phyloP scores from a whole-genome alignment of 306 rosid species.

The Cucurbita moschata region DNA sequence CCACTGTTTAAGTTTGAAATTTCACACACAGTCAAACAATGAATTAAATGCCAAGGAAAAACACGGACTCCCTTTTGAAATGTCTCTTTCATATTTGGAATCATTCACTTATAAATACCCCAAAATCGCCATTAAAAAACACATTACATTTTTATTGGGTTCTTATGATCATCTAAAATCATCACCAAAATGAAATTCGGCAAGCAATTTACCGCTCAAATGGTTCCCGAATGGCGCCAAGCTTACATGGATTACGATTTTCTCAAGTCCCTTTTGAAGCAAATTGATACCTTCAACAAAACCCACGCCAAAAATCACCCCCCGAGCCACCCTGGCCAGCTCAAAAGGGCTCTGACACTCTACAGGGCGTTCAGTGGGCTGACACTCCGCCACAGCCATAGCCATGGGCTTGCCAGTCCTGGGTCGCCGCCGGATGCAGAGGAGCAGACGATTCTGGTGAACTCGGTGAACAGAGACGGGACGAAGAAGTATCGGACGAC shows the following conservation, averaged over 20 bases:
- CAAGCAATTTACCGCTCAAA: neutral
- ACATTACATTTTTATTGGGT: neutral
- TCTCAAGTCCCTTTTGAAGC: slow-evolving; percentile 2
- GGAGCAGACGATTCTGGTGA: slow-evolving; percentile 1
- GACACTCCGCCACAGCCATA: neutral
- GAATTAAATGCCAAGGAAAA: too few species aligned
- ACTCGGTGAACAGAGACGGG: slow-evolving; percentile 1
- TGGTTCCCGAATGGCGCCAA: slow-evolving; percentile 1
- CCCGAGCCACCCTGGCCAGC: neutral
- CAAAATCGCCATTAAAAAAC: too few species aligned
- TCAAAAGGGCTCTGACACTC: neutral
- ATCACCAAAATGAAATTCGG: neutral
- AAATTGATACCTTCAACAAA: neutral
- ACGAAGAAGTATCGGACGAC: slow-evolving; percentile 27
- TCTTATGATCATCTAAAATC: neutral
- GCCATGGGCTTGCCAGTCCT: neutral
- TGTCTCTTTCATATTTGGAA: too few species aligned
- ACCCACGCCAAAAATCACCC: neutral
- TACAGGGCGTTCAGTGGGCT: neutral
- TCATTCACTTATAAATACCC: too few species aligned
- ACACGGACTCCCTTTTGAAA: too few species aligned
- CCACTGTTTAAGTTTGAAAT: too few species aligned
- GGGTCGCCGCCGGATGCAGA: neutral
- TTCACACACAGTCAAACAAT: too few species aligned
- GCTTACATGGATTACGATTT: neutral